Evolutionary conservation across 371 early-diverging fungal genomes (phyloP).

Genomic region (Mucor racemosus): DNA sequence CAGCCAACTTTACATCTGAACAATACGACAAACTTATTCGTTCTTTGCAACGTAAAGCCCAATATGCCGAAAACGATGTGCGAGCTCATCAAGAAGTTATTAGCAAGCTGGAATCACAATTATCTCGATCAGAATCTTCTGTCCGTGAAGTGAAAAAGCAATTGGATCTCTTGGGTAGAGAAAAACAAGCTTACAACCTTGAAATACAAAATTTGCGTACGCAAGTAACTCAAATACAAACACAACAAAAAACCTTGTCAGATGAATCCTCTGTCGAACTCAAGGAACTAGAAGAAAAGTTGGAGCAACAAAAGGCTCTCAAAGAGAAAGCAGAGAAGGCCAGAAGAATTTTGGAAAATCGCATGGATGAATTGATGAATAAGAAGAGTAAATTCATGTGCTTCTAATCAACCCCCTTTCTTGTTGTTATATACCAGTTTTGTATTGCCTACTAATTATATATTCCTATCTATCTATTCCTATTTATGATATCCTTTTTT

Average conservation of each 20-base stretch:
- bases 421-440: background rate
- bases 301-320: constrained; percentile 39
- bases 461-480: background rate
- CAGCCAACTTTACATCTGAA: constrained; percentile 38
- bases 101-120: constrained; percentile 45
- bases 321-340: constrained; percentile 60
- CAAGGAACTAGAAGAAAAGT: constrained; percentile 33
- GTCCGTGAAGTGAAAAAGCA: constrained; percentile 48
- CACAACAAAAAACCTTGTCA: constrained; percentile 24
- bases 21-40: constrained; percentile 55
- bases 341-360: constrained; percentile 47
- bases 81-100: constrained; percentile 51
- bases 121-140: constrained; percentile 44
- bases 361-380: constrained; percentile 56
- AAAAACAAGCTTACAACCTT: constrained; percentile 44
- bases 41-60: constrained; percentile 51
- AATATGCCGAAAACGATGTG: constrained; percentile 47
- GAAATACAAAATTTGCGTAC: constrained; percentile 48
- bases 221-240: constrained; percentile 41
- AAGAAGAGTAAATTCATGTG: constrained; percentile 61
- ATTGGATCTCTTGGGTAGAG: constrained; percentile 40
- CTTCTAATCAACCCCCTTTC: constrained; percentile 34
- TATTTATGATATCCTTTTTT: background rate
- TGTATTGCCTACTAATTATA: background rate
- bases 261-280: constrained; percentile 27